Conservation (phyloP, 352 stramenopile genomes). For the Phytophthora uliginosa region DNA sequence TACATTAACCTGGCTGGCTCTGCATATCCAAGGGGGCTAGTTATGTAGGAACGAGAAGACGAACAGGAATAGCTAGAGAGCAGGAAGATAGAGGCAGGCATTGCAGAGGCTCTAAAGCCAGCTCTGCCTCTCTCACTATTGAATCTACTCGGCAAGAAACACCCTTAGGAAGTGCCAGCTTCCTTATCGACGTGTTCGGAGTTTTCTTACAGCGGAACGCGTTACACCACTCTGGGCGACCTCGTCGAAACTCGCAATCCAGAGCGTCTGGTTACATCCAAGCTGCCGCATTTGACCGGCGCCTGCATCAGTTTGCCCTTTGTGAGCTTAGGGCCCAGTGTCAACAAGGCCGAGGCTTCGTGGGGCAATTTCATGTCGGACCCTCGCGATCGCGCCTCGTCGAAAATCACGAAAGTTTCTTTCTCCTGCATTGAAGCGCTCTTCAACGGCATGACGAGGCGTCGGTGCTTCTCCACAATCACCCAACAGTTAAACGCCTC, state of each 20-base stretch:
- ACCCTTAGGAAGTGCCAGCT: too few relatives aligned
- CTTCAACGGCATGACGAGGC: slow-evolving; percentile 56
- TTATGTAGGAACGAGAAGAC: too few relatives aligned
- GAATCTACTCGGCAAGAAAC: too few relatives aligned
- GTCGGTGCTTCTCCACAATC: slow-evolving; percentile 67
- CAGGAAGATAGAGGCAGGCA: too few relatives aligned
- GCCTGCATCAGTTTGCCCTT: slow-evolving; percentile 96
- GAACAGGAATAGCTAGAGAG: too few relatives aligned
- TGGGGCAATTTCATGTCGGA: slow-evolving; percentile 90
- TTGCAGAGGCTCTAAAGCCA: too few relatives aligned
- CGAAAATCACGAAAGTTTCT: slow-evolving; percentile 93
- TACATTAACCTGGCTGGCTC: too few relatives aligned
- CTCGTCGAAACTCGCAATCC: slow-evolving; percentile 74
- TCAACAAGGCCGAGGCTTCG: slow-evolving; percentile 81
- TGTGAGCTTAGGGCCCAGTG: slow-evolving; percentile 83
- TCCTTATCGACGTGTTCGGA: too few relatives aligned
- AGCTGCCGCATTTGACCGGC: slow-evolving; percentile 89
- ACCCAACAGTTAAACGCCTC: slow-evolving; percentile 76
- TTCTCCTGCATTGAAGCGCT: slow-evolving; percentile 78
- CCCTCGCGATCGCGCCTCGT: slow-evolving; percentile 89
- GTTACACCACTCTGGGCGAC: slow-evolving; percentile 67
- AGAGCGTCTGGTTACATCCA: slow-evolving; percentile 72
- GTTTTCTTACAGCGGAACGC: too few relatives aligned
- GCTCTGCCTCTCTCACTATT: too few relatives aligned
- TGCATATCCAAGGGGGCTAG: too few relatives aligned